These are phyloP conservation scores for Cystofilobasidium ferigula DNA, from an alignment of 768 basidiomycete genomes.

Conservation along the genomic window DNA sequence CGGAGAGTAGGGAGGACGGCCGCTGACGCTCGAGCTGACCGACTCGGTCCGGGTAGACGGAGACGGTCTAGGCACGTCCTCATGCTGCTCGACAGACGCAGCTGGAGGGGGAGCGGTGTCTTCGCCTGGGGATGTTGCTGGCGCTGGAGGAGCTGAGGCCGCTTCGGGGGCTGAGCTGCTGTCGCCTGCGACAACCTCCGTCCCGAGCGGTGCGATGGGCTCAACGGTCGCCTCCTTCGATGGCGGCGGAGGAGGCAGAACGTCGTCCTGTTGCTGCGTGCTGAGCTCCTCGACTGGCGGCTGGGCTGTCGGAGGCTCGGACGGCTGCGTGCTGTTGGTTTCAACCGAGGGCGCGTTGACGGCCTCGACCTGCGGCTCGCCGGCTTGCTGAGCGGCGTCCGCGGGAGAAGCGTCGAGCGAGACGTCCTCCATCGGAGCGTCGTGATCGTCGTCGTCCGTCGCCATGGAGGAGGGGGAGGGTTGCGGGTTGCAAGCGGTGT, in stretches of 20 bases:
- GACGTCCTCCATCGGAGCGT: slow-evolving; percentile 10
- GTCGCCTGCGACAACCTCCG: not conserved
- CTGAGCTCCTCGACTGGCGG: too few relatives aligned
- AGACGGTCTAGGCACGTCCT: not conserved
- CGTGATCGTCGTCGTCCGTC: not conserved
- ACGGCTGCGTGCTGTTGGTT: not conserved
- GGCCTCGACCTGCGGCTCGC: not conserved
- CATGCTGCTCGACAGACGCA: not conserved
- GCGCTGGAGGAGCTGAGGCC: not conserved
- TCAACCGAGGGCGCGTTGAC: not conserved
- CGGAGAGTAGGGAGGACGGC: not conserved
- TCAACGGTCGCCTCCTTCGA: not conserved
- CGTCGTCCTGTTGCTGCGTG: not conserved
- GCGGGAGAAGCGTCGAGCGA: not conserved
- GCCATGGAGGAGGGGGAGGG: not conserved
- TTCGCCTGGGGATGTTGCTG: not conserved
- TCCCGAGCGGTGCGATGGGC: not conserved
- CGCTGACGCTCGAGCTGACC: not conserved
- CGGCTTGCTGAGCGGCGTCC: not conserved
- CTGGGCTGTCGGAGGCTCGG: not conserved
- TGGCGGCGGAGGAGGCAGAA: not conserved
- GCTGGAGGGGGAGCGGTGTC: not conserved
- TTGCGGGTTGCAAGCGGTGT: too few relatives aligned
- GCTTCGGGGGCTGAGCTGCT: not conserved
- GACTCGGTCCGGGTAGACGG: not conserved